Evolutionary conservation across 106 monocot species (phyloP).

Genomic region (Narthecium ossifragum): DNA sequence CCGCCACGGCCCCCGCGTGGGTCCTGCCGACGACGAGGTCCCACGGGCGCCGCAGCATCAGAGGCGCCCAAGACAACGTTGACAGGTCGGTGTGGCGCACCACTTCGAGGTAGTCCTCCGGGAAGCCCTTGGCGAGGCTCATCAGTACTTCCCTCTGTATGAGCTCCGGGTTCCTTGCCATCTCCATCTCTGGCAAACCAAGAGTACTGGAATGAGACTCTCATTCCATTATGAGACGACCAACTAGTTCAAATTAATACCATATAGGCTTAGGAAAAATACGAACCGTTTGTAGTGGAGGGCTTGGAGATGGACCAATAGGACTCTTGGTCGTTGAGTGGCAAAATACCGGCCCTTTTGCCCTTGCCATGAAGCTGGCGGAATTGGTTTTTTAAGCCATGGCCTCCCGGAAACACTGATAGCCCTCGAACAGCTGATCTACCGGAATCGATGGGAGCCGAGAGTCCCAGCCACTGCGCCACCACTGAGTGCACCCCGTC

Average conservation of each 20-base stretch:
- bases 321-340: slow-evolving; percentile 29
- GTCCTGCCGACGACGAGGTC: slow-evolving; percentile 8
- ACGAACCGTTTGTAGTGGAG: slow-evolving; percentile 16
- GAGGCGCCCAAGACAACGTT: slow-evolving; percentile 18
- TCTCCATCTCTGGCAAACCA: slow-evolving; percentile 15
- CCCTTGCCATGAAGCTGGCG: slow-evolving; percentile 11
- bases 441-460: slow-evolving; percentile 12
- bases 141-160: slow-evolving; percentile 13
- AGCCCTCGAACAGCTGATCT: slow-evolving; percentile 18
- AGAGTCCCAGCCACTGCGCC: slow-evolving; percentile 26
- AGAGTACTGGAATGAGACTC: no score
- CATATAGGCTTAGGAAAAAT: neutral
- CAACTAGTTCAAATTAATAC: neutral
- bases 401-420: slow-evolving; percentile 11
- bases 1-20: slow-evolving; percentile 13
- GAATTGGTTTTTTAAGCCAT: slow-evolving; percentile 6
- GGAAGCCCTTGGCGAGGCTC: slow-evolving; percentile 18
- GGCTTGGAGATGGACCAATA: slow-evolving; percentile 36
- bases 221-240: neutral
- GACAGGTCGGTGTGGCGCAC: slow-evolving; percentile 6
- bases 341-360: slow-evolving; percentile 27
- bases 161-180: slow-evolving; percentile 14
- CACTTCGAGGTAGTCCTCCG: slow-evolving; percentile 8
- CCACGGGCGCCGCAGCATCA: slow-evolving; percentile 29
- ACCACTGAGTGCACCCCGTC: slow-evolving; percentile 40